Evolutionary conservation across 1,139 yeast genomes (phyloP).

Genomic region (Nakaseomyces kungkrabaensis): DNA sequence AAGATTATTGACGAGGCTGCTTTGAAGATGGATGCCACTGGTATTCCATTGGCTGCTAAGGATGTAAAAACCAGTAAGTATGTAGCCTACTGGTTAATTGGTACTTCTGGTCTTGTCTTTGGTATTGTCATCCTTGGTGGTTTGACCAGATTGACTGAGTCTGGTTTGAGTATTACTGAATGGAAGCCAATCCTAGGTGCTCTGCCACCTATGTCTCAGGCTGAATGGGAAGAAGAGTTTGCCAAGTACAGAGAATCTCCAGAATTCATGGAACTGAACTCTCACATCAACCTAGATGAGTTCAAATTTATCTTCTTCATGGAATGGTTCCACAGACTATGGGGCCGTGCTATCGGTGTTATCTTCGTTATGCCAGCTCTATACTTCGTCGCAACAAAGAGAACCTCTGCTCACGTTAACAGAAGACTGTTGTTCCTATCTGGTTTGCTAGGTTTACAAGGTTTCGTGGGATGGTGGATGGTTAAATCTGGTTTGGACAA

Average conservation of each 20-base stretch:
- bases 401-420: conserved; percentile 62
- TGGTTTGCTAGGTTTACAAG: conserved; percentile 79
- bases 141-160: conserved; percentile 85
- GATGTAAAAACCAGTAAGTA: conserved; percentile 12
- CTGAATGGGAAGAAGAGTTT: conserved; percentile 82
- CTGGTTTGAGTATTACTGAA: conserved; percentile 92
- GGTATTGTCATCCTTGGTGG: conserved; percentile 98
- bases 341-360: conserved; percentile 86
- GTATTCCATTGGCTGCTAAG: conserved; percentile 3
- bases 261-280: conserved; percentile 79
- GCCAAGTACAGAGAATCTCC: conserved; percentile 75
- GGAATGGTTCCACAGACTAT: conserved; percentile 96
- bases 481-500: conserved; percentile 91
- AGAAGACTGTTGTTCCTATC: conserved; percentile 62
- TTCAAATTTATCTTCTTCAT: conserved; percentile 89
- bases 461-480: conserved; percentile 99
- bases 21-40: neutral
- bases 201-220: conserved; percentile 71
- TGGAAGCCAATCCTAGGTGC: conserved; percentile 98
- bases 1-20: conserved; percentile 2
- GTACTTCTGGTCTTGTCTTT: conserved; percentile 84
- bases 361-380: conserved; percentile 76
- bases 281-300: conserved; percentile 85
- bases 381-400: conserved; percentile 61
- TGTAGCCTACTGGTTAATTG: conserved; percentile 84